These are phyloP conservation scores for Dactylellina drechsleri DNA, from an alignment of 2,329 filamentous ascomycete species.

Conservation along the genomic window DNA sequence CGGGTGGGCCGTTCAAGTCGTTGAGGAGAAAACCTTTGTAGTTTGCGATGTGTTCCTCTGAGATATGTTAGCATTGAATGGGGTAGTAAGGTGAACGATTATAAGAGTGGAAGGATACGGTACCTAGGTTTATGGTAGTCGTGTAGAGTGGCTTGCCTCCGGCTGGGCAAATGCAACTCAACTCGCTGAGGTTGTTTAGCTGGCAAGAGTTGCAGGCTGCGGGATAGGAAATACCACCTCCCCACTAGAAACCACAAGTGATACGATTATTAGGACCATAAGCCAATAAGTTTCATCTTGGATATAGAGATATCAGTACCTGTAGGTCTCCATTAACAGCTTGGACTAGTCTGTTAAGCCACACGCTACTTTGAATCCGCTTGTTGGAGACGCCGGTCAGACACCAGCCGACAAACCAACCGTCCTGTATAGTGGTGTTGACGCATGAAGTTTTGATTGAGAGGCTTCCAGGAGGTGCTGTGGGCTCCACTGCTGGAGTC, in stretches of 20 bases:
- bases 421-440: constrained; percentile 24
- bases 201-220: constrained; percentile 8
- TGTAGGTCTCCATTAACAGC: constrained; percentile 10
- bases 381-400: constrained; percentile 5
- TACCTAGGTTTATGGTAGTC: constrained; percentile 26
- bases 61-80: no score
- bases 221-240: no score
- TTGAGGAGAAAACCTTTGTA: constrained; percentile 19
- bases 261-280: no score
- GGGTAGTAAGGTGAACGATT: no score
- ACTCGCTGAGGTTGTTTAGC: constrained; percentile 18
- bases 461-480: constrained; percentile 22
- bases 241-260: no score
- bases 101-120: not conserved
- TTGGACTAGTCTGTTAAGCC: constrained; percentile 8
- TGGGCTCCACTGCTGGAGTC: constrained; percentile 9
- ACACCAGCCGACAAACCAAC: constrained; percentile 28
- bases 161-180: constrained; percentile 20
- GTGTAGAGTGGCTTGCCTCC: constrained; percentile 9
- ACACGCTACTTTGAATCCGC: constrained; percentile 26
- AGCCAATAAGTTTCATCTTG: no score
- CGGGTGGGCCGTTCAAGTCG: constrained; percentile 15
- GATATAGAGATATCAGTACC: constrained; percentile 10
- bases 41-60: constrained; percentile 25
- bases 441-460: constrained; percentile 27